These are phyloP conservation scores for Lasiosphaeria miniovina DNA, from an alignment of 495 filamentous ascomycete genomes.

Conservation along the genomic window DNA sequence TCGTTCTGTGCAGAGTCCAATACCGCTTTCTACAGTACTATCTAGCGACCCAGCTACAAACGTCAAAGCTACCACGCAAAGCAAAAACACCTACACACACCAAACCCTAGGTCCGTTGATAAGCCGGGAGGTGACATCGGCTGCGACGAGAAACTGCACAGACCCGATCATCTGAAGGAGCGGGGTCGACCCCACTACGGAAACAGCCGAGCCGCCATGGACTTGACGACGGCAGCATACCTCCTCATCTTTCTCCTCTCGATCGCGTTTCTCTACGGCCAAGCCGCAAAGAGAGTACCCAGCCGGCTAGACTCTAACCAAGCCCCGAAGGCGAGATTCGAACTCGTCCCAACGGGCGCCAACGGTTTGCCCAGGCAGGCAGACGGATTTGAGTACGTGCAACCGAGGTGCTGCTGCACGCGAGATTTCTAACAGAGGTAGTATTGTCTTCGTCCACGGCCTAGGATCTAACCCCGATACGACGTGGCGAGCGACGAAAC, in stretches of 20 bases:
- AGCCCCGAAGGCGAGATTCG: conserved; percentile 1
- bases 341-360: background rate
- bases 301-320: background rate
- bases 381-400: conserved; percentile 6
- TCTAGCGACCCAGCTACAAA: background rate
- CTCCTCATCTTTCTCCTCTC: background rate
- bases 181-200: background rate
- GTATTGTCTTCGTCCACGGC: conserved; percentile 20
- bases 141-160: background rate
- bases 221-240: background rate
- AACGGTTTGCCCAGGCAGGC: background rate
- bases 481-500: conserved; percentile 15
- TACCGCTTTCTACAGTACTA: background rate
- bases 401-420: background rate
- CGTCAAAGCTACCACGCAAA: background rate
- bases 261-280: conserved; percentile 7
- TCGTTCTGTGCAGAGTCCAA: background rate
- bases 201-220: background rate
- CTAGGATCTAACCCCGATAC: too few species aligned
- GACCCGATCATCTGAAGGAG: background rate
- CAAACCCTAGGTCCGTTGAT: background rate
- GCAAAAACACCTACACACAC: background rate
- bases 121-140: background rate
- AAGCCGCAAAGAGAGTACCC: conserved; percentile 3
- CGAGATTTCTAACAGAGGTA: conserved; percentile 1